These are phyloP conservation scores for Trichoderma koningii DNA, from an alignment of 2,329 filamentous ascomycete species.

Conservation along the genomic window DNA sequence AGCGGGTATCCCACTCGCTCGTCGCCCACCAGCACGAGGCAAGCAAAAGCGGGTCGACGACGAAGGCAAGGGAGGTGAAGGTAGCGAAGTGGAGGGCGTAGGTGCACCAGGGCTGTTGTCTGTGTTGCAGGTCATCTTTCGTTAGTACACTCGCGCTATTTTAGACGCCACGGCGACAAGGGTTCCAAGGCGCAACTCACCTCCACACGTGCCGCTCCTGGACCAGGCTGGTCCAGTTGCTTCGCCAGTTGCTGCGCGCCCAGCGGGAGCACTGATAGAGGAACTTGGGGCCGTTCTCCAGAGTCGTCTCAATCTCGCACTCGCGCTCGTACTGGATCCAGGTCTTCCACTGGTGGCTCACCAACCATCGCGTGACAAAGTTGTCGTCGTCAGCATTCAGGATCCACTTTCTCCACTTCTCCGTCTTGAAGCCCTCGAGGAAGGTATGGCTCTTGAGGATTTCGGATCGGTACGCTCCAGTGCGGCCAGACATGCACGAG, in stretches of 20 bases:
- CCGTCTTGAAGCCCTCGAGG: slow-evolving; percentile 84
- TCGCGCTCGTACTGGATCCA: slow-evolving; percentile 92
- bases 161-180: neutral
- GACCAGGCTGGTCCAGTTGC: slow-evolving; percentile 88
- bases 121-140: slow-evolving; percentile 44
- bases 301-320: slow-evolving; percentile 88
- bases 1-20: slow-evolving; percentile 56
- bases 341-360: slow-evolving; percentile 88
- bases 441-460: slow-evolving; percentile 87
- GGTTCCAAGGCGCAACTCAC: slow-evolving; percentile 60
- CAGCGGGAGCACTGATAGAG: slow-evolving; percentile 91
- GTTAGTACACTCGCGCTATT: slow-evolving; percentile 28
- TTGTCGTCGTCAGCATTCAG: slow-evolving; percentile 98
- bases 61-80: slow-evolving; percentile 82
- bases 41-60: slow-evolving; percentile 74
- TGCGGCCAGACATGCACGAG: slow-evolving; percentile 95
- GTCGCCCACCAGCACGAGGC: slow-evolving; percentile 70
- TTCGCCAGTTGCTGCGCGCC: slow-evolving; percentile 97
- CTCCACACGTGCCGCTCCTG: slow-evolving; percentile 81
- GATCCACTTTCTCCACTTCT: slow-evolving; percentile 85
- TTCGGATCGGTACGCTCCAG: slow-evolving; percentile 85
- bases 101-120: slow-evolving; percentile 88
- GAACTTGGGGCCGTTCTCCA: slow-evolving; percentile 87
- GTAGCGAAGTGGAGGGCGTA: slow-evolving; percentile 93
- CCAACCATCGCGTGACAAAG: slow-evolving; percentile 95